Evolutionary conservation across 371 early-diverging fungal species (phyloP).

Genomic region (Mortierella sp.): DNA sequence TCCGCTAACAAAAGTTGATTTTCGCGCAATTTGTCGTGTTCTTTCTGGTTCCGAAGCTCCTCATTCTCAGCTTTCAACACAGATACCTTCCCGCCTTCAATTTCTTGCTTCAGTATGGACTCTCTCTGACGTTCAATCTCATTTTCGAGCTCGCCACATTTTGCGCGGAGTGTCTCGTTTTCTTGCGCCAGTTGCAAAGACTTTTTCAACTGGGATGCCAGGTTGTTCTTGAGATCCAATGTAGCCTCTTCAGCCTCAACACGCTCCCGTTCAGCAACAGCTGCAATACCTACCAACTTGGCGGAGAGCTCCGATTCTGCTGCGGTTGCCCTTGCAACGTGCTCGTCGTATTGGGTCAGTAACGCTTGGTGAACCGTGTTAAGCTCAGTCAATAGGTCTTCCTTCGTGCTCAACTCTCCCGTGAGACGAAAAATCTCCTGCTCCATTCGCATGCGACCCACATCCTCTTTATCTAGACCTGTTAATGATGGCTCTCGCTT

Average conservation of each 20-base stretch:
- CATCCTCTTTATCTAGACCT: constrained; percentile 52
- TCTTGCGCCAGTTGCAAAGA: constrained; percentile 37
- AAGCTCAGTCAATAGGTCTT: constrained; percentile 35
- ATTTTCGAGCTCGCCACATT: constrained; percentile 52
- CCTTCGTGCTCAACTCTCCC: constrained; percentile 38
- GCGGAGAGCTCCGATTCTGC: constrained; percentile 48
- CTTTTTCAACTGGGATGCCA: constrained; percentile 24
- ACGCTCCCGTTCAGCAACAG: constrained; percentile 45
- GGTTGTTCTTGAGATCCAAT: constrained; percentile 33
- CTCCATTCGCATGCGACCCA: constrained; percentile 50
- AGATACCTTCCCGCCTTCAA: constrained; percentile 48
- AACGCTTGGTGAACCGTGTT: constrained; percentile 43
- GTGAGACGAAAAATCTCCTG: constrained; percentile 44
- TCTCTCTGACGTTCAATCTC: constrained; percentile 54
- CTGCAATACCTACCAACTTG: constrained; percentile 51
- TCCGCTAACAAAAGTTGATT: constrained; percentile 48
- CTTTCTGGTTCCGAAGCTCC: constrained; percentile 48
- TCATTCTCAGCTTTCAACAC: constrained; percentile 52
- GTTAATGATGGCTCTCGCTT: constrained; percentile 39
- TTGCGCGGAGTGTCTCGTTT: constrained; percentile 43
- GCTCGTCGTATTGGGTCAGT: constrained; percentile 44
- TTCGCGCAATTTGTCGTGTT: constrained; percentile 40
- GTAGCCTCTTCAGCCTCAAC: constrained; percentile 47
- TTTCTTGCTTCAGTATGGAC: constrained; percentile 54
- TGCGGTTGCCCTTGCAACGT: constrained; percentile 35